Base-by-base conservation (phyloP, 1,284 basidiomycete genomes). In the Leccinum subrobustum region DNA sequence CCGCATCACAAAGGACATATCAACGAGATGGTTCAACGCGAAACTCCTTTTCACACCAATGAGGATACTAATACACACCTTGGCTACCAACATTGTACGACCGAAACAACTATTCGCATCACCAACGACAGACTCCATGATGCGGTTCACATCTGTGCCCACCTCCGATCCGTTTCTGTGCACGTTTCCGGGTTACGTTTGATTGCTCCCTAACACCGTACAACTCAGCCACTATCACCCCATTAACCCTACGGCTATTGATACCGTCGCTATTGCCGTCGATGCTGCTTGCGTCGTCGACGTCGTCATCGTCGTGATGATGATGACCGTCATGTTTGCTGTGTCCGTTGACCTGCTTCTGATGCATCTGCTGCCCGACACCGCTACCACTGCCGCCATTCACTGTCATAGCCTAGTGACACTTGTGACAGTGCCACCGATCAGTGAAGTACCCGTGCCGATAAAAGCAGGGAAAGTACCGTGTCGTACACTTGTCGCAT, bases 401-500 rank as follows among this genome's bases (percentile, higher is more conserved):
- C 53, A 65, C 52, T 23, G 44, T 23, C 44, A 48, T 48, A 18
- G 70, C 56, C 58, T 79, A 82, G 65, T 85, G 77, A 67, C 87
- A 88, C 65, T 77, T 77, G 68, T 89, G 87, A 68, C 86, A 88
- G 44, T 82, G 69, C 79, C 79, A 84, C 52, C 61, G 57, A 58
- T 64, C 66, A 44, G 68, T 59, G 57, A 63, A 56, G 51, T 64
- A 63, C 51, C 53, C 63, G 39, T 56, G 68, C 61, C 61, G 70
- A 62, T 79, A 73, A 63, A 81, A 81, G 55, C 69, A 75, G 4
- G 79, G 79, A 3, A 76, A 79, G 59, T 73, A 76, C 51, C 69
- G 69, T 4, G 79, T 80, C 16, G 61, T 39, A 59, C 79, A 81
- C 23, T 64, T 35, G 27, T 63, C 61, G 63, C 79, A 81, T 51